Percentiles rank a stretch among this genome's conserved stretches.
phyloP scores from a whole-genome alignment of 208 protist species.

The Leishmania arabica region DNA sequence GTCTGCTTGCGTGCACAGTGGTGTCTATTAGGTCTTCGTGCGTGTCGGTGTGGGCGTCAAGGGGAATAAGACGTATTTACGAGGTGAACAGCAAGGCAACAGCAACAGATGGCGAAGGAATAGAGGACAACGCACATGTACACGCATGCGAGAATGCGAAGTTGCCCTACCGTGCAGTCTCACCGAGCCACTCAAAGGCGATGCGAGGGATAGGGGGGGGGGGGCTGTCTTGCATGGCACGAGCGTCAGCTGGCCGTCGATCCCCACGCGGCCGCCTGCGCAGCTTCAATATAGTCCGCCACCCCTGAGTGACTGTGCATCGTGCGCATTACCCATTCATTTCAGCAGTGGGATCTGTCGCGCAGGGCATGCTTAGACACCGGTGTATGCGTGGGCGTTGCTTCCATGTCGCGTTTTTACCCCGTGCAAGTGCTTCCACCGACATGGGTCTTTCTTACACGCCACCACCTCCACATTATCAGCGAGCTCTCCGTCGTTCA shows the following conservation, averaged over 20 bases:
- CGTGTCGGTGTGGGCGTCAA: not conserved
- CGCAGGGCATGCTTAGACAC: not conserved
- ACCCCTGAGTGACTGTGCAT: not conserved
- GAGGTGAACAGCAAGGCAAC: not conserved
- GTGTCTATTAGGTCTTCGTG: not conserved
- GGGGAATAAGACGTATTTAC: not conserved
- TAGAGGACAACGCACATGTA: not conserved
- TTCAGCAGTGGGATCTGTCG: not conserved
- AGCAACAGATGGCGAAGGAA: not conserved
- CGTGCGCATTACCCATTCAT: not conserved
- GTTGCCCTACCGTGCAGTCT: not conserved
- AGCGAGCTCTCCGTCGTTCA: not conserved
- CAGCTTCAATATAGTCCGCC: not conserved
- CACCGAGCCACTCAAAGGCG: not conserved
- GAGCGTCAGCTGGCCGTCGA: not conserved
- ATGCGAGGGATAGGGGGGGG: not conserved
- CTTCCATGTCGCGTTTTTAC: not conserved
- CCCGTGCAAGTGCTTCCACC: not conserved
- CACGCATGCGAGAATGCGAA: not conserved
- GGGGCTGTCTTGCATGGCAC: not conserved
- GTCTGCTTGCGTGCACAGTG: not conserved
- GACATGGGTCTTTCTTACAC: not conserved
- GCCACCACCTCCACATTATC: not conserved
- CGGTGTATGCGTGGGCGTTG: not conserved
- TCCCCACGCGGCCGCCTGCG: not conserved